A percentile compares a stretch with the other conserved stretches of the same genome.
phyloP scores from a whole-genome alignment of 1,284 basidiomycete genomes.

The Puccinia triticina region DNA sequence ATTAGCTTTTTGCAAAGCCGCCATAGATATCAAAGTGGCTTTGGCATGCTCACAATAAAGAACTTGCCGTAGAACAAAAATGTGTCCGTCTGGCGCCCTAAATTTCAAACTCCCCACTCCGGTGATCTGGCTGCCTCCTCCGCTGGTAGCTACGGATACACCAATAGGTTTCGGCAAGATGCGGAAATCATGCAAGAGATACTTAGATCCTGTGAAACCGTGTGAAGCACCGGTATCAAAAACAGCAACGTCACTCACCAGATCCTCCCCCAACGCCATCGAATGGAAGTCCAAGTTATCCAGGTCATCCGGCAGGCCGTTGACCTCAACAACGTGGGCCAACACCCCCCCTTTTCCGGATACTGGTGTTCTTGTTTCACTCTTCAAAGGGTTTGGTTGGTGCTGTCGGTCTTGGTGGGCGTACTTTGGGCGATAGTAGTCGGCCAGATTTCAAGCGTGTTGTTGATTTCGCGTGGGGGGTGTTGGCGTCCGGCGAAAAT shows the following conservation, averaged over 20 bases:
- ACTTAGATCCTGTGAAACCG: neutral
- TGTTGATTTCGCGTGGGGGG: neutral
- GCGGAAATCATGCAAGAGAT: neutral
- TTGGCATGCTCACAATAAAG: neutral
- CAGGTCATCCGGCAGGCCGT: neutral
- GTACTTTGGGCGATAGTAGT: neutral
- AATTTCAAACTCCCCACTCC: neutral
- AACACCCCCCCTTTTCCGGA: neutral
- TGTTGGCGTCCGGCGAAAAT: neutral
- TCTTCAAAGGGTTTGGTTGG: too few species aligned
- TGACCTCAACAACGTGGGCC: neutral
- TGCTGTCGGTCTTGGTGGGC: neutral
- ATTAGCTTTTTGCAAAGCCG: neutral
- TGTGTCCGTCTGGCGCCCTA: neutral
- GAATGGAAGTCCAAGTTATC: neutral
- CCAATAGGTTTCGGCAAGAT: neutral
- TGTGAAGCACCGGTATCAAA: conserved; percentile 2
- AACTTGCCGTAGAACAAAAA: neutral
- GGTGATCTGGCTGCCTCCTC: neutral
- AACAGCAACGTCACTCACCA: neutral
- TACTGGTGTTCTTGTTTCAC: too few species aligned
- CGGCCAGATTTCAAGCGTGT: neutral
- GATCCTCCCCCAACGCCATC: neutral
- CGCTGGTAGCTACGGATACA: neutral
- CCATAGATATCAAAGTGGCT: neutral